Evolutionary conservation across 2,329 filamentous ascomycete genomes (phyloP), one percentile per base, ranked within the genome.

Genomic region (Alternaria infectoria): DNA sequence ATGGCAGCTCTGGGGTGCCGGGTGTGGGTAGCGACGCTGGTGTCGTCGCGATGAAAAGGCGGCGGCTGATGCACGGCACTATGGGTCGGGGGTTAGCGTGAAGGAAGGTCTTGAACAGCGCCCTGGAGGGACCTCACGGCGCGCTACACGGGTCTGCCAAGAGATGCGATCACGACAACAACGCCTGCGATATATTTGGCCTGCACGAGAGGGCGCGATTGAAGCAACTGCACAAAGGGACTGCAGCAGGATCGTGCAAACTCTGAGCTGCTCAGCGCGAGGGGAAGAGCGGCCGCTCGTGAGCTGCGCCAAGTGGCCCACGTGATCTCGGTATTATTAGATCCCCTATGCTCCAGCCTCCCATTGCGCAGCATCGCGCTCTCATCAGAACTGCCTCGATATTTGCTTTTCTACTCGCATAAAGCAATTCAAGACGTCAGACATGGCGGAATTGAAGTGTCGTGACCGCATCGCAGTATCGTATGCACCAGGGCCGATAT

Each of bases 11-110:
- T 19, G 49, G 23, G 60, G 56, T 59, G 49, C 55, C 59, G 59
- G 47, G 25, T 47, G 47, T 59, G 60, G 60, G 56, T 57, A 61
- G 59, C 59, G 52, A 57, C 59, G 45, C 45, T 59, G 60, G 55
- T 59, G 60, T 62, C 54, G 60, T 62, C 56, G 60, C 60, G 60
- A 62, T 64, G 64, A 60, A 63, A 62, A 60, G 61, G 56, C 61
- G 65, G 65, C 68, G 69, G 64, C 64, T 66, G 64, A 64, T 66
- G 64, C 64, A 62, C 64, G 64, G 57, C 59, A 40, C 36, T 40
- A 61, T 59, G 63, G 59, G 60, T 54, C 50, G 62, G 61, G 56
- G 57, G 62, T 59, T 64, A 61, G 61, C 57, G 59, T 60, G 61
- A 60, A 58, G 67, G 64, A 62, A 63, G 63, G 64, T 52, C 55